phyloP scores from a whole-genome alignment of 2,329 filamentous ascomycete species.

The Nemania serpens region DNA sequence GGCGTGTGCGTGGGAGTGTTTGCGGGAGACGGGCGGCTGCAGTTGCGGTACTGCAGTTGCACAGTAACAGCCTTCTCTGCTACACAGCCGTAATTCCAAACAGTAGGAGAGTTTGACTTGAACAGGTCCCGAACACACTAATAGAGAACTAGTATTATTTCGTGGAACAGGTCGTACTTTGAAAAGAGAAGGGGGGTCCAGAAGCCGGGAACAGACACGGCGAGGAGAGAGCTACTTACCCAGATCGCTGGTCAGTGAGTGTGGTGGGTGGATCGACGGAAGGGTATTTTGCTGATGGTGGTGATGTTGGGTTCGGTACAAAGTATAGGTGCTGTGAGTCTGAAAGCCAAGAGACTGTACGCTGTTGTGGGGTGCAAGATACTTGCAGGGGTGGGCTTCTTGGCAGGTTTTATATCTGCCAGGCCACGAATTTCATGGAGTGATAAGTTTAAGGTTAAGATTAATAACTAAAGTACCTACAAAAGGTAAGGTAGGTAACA shows the following conservation, averaged over 20 bases:
- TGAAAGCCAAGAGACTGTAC: not conserved
- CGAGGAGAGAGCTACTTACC: slow-evolving; percentile 25
- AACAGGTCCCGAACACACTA: slow-evolving; percentile 33
- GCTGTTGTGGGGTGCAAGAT: not conserved
- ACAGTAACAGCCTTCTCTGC: slow-evolving; percentile 21
- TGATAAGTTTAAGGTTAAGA: too few species aligned
- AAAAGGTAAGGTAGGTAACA: too few species aligned
- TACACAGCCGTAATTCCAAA: slow-evolving; percentile 12
- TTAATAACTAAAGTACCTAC: too few species aligned
- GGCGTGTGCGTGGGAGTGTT: slow-evolving; percentile 33
- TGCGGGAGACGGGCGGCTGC: slow-evolving; percentile 36
- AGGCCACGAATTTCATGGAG: not conserved
- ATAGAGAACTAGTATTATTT: slow-evolving; percentile 24
- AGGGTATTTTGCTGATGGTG: slow-evolving; percentile 32
- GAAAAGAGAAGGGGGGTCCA: slow-evolving; percentile 2
- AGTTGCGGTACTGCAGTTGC: slow-evolving; percentile 18
- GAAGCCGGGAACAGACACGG: slow-evolving; percentile 15
- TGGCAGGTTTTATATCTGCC: not conserved
- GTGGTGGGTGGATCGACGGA: slow-evolving; percentile 38
- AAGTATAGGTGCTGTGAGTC: too few species aligned
- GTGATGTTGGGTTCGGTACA: slow-evolving; percentile 1
- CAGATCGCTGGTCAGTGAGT: slow-evolving; percentile 18
- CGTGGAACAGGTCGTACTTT: slow-evolving; percentile 22
- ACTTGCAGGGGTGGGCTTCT: not conserved
- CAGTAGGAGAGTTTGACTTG: slow-evolving; percentile 23